These are phyloP conservation scores for Stagonosporopsis cucurbitacearum DNA, from an alignment of 2,329 filamentous ascomycete genomes.

Conservation along the genomic window DNA sequence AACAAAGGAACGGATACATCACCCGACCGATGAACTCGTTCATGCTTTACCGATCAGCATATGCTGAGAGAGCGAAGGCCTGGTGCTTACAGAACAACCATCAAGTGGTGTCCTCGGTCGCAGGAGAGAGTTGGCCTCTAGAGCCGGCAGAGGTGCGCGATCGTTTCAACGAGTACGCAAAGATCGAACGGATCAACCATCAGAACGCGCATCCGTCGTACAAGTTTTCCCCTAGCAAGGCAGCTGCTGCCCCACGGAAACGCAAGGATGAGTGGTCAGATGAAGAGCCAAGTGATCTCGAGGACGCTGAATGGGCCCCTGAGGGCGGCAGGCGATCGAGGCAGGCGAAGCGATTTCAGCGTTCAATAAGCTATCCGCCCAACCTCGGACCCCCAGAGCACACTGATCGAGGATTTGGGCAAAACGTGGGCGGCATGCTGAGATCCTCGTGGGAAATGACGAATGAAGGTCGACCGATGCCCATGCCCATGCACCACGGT, in stretches of 20 bases:
- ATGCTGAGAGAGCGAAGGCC: conserved; percentile 82
- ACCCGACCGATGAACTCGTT: conserved; percentile 97
- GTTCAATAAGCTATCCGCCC: conserved; percentile 34
- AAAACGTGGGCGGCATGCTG: conserved; percentile 45
- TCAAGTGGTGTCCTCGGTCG: conserved; percentile 87
- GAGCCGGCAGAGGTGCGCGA: conserved; percentile 76
- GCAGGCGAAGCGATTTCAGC: conserved; percentile 33
- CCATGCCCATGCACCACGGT: conserved; percentile 50
- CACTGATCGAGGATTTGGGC: conserved; percentile 37
- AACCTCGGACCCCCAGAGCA: conserved; percentile 34
- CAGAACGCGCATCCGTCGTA: conserved; percentile 85
- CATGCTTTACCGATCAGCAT: conserved; percentile 95
- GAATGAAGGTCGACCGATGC: conserved; percentile 59
- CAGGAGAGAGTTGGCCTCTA: conserved; percentile 83
- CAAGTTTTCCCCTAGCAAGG: conserved; percentile 89
- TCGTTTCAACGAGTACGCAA: conserved; percentile 79
- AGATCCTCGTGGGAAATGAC: conserved; percentile 59
- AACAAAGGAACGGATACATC: conserved; percentile 76
- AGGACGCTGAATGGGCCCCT: conserved; percentile 49
- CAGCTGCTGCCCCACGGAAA: conserved; percentile 53
- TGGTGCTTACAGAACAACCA: conserved; percentile 89
- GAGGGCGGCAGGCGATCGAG: conserved; percentile 33
- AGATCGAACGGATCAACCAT: conserved; percentile 83
- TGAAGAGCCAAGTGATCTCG: conserved; percentile 52
- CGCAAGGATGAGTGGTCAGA: conserved; percentile 55